phyloP scores from a whole-genome alignment of 2,329 filamentous ascomycete genomes.

The Ceratocystis huliohia region DNA sequence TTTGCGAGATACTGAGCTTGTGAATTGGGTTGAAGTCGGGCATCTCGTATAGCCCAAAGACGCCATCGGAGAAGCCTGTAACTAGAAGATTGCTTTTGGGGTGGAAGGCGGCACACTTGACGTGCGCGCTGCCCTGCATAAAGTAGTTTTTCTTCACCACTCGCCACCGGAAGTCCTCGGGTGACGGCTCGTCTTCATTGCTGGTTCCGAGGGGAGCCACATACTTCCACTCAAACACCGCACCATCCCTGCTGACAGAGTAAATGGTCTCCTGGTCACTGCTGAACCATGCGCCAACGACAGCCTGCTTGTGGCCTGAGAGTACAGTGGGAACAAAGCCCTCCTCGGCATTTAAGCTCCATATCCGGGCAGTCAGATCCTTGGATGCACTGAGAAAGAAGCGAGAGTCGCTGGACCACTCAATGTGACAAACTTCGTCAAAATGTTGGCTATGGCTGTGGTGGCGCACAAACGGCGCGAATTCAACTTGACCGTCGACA shows the following conservation, averaged over 20 bases:
- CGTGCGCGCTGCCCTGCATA: conserved; percentile 74
- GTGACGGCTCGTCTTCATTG: conserved; percentile 37
- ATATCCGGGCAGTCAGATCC: conserved; percentile 85
- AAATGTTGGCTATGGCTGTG: conserved; percentile 80
- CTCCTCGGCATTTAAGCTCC: conserved; percentile 79
- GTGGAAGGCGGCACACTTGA: conserved; percentile 86
- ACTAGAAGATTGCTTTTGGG: conserved; percentile 81
- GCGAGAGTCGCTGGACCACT: conserved; percentile 92
- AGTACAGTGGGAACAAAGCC: conserved; percentile 82
- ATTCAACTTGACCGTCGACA: conserved; percentile 72
- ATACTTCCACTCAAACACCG: conserved; percentile 88
- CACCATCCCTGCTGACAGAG: conserved; percentile 94
- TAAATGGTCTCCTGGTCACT: conserved; percentile 90
- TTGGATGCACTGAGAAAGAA: conserved; percentile 90
- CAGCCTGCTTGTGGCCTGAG: conserved; percentile 77
- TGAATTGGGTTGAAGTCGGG: conserved; percentile 94
- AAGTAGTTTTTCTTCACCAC: conserved; percentile 90
- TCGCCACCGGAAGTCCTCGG: conserved; percentile 62
- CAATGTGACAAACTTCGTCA: conserved; percentile 70
- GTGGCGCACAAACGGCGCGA: conserved; percentile 85
- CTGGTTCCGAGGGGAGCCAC: conserved; percentile 33
- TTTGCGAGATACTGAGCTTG: conserved; percentile 84
- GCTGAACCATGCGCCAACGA: conserved; percentile 94
- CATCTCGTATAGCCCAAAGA: conserved; percentile 90
- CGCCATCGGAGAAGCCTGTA: conserved; percentile 84